These are phyloP conservation scores for Bothriochloa decipiens DNA, from an alignment of 176 grass and related monocot genomes.

Conservation along the genomic window DNA sequence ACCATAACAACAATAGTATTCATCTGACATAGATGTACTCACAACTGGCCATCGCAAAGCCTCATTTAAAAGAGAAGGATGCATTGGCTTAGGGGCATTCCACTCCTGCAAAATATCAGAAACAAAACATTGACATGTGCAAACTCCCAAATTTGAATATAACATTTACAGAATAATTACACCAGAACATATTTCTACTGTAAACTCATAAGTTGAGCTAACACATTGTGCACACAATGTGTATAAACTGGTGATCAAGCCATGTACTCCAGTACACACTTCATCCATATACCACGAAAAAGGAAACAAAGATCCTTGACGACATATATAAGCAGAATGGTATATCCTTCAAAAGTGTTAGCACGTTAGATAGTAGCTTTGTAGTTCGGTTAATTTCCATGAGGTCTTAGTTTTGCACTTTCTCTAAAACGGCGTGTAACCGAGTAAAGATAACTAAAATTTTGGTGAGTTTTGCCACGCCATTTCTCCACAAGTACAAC, in stretches of 20 bases:
- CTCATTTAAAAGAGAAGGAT: slow-evolving; percentile 65
- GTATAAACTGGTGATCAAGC: neutral
- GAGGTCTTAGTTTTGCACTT: neutral
- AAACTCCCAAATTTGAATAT: neutral
- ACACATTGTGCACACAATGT: neutral
- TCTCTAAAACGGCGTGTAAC: neutral
- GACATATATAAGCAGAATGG: slow-evolving; percentile 4
- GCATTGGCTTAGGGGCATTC: slow-evolving; percentile 88
- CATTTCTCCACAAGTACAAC: slow-evolving; percentile 3
- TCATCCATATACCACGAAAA: neutral
- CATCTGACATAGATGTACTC: slow-evolving; percentile 42
- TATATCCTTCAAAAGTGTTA: neutral
- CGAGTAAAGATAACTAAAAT: neutral
- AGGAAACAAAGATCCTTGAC: neutral
- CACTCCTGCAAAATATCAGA: slow-evolving; percentile 65
- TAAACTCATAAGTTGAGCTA: neutral
- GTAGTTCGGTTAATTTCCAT: neutral
- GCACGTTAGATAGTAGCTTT: neutral
- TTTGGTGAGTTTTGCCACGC: neutral
- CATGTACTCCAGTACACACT: neutral
- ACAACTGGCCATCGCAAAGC: slow-evolving; percentile 59
- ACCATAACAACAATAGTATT: neutral
- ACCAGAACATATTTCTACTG: slow-evolving; percentile 1
- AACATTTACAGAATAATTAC: neutral
- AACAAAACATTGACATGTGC: neutral